Evolutionary conservation across 768 basidiomycete species (phyloP).

Genomic region (Gymnopilus junonius): DNA sequence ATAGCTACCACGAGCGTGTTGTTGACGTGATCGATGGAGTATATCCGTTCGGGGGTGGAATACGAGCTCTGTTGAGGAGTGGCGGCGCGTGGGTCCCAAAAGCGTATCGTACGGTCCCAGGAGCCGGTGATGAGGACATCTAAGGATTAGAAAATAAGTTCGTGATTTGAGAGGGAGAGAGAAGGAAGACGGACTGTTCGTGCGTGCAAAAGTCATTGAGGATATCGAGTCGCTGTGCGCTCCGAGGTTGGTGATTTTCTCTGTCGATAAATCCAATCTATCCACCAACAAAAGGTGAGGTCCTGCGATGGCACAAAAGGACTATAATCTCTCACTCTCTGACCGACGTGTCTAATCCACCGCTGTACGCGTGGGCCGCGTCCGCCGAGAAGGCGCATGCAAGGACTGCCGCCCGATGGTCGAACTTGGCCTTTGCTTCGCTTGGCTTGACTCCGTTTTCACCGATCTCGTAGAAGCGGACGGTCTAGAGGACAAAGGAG

Average conservation of each 20-base stretch:
- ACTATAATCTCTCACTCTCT: slow-evolving; percentile 51
- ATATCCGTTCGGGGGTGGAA: slow-evolving; percentile 79
- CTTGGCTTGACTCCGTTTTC: slow-evolving; percentile 62
- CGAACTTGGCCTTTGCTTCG: slow-evolving; percentile 79
- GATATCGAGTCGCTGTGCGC: slow-evolving; percentile 84
- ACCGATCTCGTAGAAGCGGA: slow-evolving; percentile 58
- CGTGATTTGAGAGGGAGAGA: neutral
- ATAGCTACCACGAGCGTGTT: slow-evolving; percentile 91
- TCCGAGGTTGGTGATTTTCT: slow-evolving; percentile 75
- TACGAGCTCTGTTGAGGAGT: slow-evolving; percentile 62
- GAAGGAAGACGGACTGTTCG: slow-evolving; percentile 55
- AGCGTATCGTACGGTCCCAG: slow-evolving; percentile 88
- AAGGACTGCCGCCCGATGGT: slow-evolving; percentile 90
- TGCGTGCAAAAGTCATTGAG: slow-evolving; percentile 69
- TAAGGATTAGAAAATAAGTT: slow-evolving; percentile 28
- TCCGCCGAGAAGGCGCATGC: slow-evolving; percentile 76
- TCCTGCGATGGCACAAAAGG: neutral
- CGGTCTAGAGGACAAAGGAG: slow-evolving; percentile 29
- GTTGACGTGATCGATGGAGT: slow-evolving; percentile 79
- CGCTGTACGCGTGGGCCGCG: slow-evolving; percentile 73
- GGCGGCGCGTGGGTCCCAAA: slow-evolving; percentile 82
- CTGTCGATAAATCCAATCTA: slow-evolving; percentile 79
- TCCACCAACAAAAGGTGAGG: neutral
- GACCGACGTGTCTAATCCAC: slow-evolving; percentile 84
- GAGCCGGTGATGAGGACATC: slow-evolving; percentile 84